Percentiles rank a stretch among this genome's conserved stretches.
These are phyloP conservation scores for Phellopilus nigrolimitatus DNA, from an alignment of 1,284 basidiomycete species.

Conservation along the genomic window DNA sequence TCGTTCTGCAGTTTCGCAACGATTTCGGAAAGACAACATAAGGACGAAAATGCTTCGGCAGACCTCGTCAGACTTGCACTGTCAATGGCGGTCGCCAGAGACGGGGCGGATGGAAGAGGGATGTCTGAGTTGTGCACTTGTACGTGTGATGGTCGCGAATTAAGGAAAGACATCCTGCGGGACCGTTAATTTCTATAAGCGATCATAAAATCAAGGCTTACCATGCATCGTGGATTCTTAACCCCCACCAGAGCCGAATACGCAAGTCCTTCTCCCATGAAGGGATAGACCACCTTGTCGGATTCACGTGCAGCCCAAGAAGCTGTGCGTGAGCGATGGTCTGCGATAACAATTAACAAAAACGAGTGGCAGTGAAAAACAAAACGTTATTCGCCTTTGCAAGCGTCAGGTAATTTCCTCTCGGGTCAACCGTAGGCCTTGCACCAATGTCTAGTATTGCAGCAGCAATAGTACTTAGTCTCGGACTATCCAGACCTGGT, in stretches of 20 bases:
- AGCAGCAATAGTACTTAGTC: slow-evolving; percentile 21
- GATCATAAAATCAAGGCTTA: background rate
- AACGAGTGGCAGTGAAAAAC: background rate
- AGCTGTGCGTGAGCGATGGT: slow-evolving; percentile 27
- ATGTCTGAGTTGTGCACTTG: slow-evolving; percentile 22
- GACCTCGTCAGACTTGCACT: slow-evolving; percentile 18
- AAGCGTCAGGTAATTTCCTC: slow-evolving; percentile 22
- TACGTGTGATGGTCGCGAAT: slow-evolving; percentile 27
- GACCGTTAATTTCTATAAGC: background rate
- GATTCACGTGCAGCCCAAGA: slow-evolving; percentile 26
- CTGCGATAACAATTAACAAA: slow-evolving; percentile 1
- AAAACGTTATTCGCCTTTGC: slow-evolving; percentile 21
- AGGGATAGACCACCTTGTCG: slow-evolving; percentile 25
- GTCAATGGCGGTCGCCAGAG: slow-evolving; percentile 18
- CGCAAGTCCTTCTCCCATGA: slow-evolving; percentile 26
- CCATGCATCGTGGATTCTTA: slow-evolving; percentile 26
- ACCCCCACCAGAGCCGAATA: slow-evolving; percentile 24
- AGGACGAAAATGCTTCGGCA: slow-evolving; percentile 13
- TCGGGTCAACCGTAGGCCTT: slow-evolving; percentile 22
- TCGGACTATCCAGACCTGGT: slow-evolving; percentile 7
- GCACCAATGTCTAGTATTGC: slow-evolving; percentile 24
- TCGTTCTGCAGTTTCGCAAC: slow-evolving; percentile 25
- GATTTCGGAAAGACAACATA: slow-evolving; percentile 25
- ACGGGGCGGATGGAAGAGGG: slow-evolving; percentile 12
- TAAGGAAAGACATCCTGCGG: slow-evolving; percentile 26